Base-by-base conservation (phyloP, 2,329 filamentous ascomycete genomes). In the Lasiodiplodia theobromae region DNA sequence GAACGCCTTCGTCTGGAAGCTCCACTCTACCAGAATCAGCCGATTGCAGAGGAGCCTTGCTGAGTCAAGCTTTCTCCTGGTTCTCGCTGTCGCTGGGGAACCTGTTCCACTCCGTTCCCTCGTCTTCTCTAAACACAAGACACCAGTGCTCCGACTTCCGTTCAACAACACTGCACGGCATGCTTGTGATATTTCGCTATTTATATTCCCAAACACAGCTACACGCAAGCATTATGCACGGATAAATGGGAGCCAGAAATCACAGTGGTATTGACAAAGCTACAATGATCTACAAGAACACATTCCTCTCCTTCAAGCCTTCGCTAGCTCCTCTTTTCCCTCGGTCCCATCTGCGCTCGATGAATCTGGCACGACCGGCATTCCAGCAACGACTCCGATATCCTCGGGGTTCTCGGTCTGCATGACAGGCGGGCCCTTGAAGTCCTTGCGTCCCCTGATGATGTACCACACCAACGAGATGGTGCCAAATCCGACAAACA, bases 381-480 rank as follows among this genome's bases (percentile, higher is more conserved):
- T 51, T 8, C 76, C 78, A 6, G 76, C 71, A 28, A 78, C 76
- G n/a, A 73, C 71, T 16, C 76, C 70, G 64, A 78, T 72, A 62
- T 78, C 77, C 1, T 75, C 76, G 7, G 78, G 77, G 47, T 73
- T 76, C 64, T 78, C 75, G 69, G 77, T 76, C 37, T 74, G 70
- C 37, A 77, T 76, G 38, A 80, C 78, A 0, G 79, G 79, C 12
- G 79, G 79, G 0, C 79, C 79, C 4, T 71, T 77, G 63, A 80
- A 82, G 5, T 72, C 67, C 71, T 79, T 81, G 56, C 77, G 73
- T 1, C 80, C 80, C 3, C 77, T 67, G 2, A 79, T 71, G 53
- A 81, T 74, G 54, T 80, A 82, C 75, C 79, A 80, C 1, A 73
- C 71, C 0, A 79, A 67, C 68, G 76, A 78, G 25, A 82, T 80